Evolutionary conservation across 1,284 basidiomycete species (phyloP).

Genomic region (Trichosporon sp.): DNA sequence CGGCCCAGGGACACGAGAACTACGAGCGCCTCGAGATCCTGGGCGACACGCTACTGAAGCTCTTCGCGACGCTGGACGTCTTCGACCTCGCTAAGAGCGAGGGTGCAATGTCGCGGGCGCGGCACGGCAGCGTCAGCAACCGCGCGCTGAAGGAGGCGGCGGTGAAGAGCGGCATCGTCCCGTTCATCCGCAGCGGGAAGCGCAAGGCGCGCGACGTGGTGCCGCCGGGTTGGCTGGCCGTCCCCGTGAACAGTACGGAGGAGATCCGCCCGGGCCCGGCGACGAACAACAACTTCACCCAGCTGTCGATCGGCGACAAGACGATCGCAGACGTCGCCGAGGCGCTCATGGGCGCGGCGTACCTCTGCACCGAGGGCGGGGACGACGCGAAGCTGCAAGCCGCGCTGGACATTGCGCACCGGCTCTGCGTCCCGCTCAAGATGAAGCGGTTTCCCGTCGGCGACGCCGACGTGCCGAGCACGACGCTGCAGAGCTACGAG

Average conservation of each 20-base stretch:
- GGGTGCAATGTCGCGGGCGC: constrained; percentile 18
- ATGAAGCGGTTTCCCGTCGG: constrained; percentile 7
- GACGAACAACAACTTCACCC: constrained; percentile 1
- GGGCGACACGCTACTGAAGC: constrained; percentile 41
- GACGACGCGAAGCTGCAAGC: constrained; percentile 21
- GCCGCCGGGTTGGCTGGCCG: constrained; percentile 30
- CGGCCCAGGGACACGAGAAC: constrained; percentile 10
- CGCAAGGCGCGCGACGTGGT: constrained; percentile 26
- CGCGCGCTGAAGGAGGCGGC: constrained; percentile 22
- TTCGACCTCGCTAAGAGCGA: constrained; percentile 16
- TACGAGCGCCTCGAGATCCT: constrained; percentile 45
- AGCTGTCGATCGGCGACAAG: background rate
- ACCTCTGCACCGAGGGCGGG: constrained; percentile 23
- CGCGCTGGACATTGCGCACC: constrained; percentile 26
- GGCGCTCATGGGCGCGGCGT: constrained; percentile 38
- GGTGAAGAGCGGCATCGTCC: constrained; percentile 25
- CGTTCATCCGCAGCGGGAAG: constrained; percentile 29
- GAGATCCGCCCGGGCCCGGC: background rate
- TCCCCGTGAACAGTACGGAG: background rate
- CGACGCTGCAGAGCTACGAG: constrained; percentile 27
- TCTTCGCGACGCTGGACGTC: constrained; percentile 26
- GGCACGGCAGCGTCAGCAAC: constrained; percentile 33
- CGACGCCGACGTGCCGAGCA: background rate
- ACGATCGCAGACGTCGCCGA: constrained; percentile 39
- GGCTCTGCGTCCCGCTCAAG: constrained; percentile 22